Percentiles rank a stretch among this genome's conserved stretches.
Evolutionary conservation across 108 stramenopile genomes (phyloP).

Genomic region (Cyclotella cryptica): DNA sequence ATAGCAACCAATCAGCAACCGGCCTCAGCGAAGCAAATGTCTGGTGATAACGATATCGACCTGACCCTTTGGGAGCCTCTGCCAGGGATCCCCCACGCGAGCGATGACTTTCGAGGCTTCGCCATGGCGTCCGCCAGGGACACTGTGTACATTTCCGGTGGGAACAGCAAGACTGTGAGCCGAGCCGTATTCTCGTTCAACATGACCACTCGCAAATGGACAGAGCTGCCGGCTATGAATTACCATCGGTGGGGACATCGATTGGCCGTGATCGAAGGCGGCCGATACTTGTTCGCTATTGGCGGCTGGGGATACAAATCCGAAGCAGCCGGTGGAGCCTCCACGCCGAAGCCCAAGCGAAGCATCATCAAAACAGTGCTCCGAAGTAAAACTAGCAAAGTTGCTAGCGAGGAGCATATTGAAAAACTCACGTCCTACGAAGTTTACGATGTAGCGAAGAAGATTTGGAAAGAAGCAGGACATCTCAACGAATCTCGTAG

Average conservation of each 20-base stretch:
- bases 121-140: constrained; percentile 21
- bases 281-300: constrained; percentile 26
- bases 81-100: constrained; percentile 1
- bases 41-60: background rate
- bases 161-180: background rate
- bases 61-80: constrained; percentile 25
- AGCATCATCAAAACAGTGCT: constrained; percentile 6
- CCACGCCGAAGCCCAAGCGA: constrained; percentile 4
- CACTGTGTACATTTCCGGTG: constrained; percentile 30
- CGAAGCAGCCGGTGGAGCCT: background rate
- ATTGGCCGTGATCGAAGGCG: constrained; percentile 25
- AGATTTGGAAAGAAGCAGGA: constrained; percentile 34
- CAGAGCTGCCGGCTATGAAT: constrained; percentile 20
- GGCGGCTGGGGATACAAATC: constrained; percentile 29
- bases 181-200: constrained; percentile 4
- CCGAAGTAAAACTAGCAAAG: background rate
- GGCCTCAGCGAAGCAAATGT: too few species aligned
- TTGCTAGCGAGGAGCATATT: background rate
- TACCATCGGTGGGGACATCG: constrained; percentile 31
- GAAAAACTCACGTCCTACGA: constrained; percentile 31
- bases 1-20: too few species aligned
- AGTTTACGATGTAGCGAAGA: constrained; percentile 28
- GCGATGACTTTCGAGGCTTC: constrained; percentile 26
- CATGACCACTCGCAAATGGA: constrained; percentile 33
- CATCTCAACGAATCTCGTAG: constrained; percentile 24